Percentiles rank a stretch among this genome's conserved stretches.
Evolutionary conservation across 208 protist species (phyloP).

Genomic region (Leishmania amazonensis): DNA sequence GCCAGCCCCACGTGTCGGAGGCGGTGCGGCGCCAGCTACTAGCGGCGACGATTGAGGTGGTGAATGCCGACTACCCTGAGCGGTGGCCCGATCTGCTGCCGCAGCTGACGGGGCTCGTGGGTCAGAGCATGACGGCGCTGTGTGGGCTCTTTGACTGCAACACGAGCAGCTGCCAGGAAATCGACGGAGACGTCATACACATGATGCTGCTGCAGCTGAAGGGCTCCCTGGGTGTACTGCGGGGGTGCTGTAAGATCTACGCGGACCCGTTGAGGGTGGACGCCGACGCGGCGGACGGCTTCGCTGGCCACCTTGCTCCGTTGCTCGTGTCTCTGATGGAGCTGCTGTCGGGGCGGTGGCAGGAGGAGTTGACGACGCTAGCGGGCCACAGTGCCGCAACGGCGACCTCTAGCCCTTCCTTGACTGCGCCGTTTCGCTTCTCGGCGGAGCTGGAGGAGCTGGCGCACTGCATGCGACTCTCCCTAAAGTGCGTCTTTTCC

Average conservation of each 20-base stretch:
- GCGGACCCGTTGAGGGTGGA: conserved; percentile 55
- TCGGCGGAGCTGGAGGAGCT: conserved; percentile 49
- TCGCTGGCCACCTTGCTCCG: conserved; percentile 40
- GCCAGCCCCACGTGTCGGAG: conserved; percentile 67
- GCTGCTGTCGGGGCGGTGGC: conserved; percentile 49
- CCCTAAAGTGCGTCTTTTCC: conserved; percentile 72
- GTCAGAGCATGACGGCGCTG: conserved; percentile 36
- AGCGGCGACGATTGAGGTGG: conserved; percentile 60
- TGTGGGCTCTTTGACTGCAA: conserved; percentile 23
- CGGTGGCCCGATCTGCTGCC: conserved; percentile 69
- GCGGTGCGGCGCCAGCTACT: conserved; percentile 76
- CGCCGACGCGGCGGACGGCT: conserved; percentile 53
- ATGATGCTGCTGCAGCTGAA: conserved; percentile 57
- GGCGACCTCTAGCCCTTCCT: conserved; percentile 11
- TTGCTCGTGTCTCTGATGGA: conserved; percentile 55
- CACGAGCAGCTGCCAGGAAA: conserved; percentile 18
- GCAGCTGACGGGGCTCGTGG: conserved; percentile 53
- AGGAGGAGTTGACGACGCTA: conserved; percentile 32
- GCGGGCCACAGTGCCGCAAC: conserved; percentile 11
- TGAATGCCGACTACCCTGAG: conserved; percentile 73
- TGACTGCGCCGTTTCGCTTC: conserved; percentile 22
- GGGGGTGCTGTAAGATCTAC: conserved; percentile 69
- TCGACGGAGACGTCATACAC: conserved; percentile 20
- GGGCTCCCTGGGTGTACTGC: conserved; percentile 67
- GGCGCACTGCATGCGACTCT: conserved; percentile 71